Evolutionary conservation across 1,284 basidiomycete genomes (phyloP).

Genomic region (Microbotryomycetes sp.): DNA sequence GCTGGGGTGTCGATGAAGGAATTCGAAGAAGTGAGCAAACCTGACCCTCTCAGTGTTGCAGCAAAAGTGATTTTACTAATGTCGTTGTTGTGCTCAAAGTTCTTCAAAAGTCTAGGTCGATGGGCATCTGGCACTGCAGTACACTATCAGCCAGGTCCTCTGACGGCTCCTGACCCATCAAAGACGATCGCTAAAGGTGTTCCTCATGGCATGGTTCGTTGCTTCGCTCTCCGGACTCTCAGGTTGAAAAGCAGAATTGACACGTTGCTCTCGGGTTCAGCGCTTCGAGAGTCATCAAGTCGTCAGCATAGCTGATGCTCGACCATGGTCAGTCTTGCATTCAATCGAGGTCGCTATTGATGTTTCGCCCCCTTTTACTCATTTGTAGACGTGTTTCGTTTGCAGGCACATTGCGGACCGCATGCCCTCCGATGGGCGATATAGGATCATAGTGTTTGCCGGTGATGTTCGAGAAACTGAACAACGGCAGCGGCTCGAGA

Average conservation of each 20-base stretch:
- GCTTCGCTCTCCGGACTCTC: background rate
- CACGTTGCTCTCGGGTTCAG: too few species aligned
- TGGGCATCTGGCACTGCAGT: conserved; percentile 28
- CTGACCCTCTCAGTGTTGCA: too few species aligned
- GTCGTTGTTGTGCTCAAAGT: conserved; percentile 4
- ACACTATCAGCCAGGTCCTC: conserved; percentile 16
- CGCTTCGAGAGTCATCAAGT: conserved; percentile 23
- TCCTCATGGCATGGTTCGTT: conserved; percentile 7
- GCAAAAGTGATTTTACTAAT: too few species aligned
- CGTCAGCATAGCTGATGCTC: conserved; percentile 23
- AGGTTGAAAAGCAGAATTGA: too few species aligned
- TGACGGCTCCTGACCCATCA: conserved; percentile 5
- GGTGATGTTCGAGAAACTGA: conserved; percentile 28
- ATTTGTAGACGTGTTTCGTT: background rate
- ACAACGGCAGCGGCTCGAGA: conserved; percentile 10
- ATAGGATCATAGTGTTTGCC: conserved; percentile 29
- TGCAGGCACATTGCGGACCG: conserved; percentile 21
- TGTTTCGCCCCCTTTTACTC: background rate
- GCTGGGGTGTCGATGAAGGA: conserved; percentile 5
- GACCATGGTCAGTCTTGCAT: conserved; percentile 4
- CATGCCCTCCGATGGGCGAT: conserved; percentile 19
- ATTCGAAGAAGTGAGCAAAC: conserved; percentile 14
- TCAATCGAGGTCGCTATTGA: too few species aligned
- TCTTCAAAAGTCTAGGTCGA: conserved; percentile 10
- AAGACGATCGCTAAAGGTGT: conserved; percentile 7